Conservation (phyloP, 78 protist species). For the Dictyostelium capitatum region DNA sequence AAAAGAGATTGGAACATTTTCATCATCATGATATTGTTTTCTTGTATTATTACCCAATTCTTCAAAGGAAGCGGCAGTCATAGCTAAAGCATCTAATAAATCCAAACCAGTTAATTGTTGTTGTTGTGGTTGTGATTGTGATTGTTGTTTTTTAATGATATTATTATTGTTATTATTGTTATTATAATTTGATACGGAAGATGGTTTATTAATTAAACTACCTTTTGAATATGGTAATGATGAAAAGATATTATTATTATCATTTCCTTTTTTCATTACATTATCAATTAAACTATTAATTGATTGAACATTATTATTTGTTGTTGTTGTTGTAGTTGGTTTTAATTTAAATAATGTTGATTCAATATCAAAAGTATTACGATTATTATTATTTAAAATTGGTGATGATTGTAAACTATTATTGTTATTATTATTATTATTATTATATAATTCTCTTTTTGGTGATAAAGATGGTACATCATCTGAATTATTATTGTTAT, state of each 20-base stretch:
- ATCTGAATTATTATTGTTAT: background rate
- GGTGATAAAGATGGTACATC: constrained; percentile 27
- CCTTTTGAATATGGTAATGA: background rate
- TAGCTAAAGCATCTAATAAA: constrained; percentile 42
- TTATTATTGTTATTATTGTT: constrained; percentile 9
- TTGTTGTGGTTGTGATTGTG: background rate
- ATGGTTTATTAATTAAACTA: background rate
- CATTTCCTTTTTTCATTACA: background rate
- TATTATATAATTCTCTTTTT: background rate
- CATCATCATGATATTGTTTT: background rate
- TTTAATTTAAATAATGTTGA: background rate
- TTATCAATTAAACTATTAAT: constrained; percentile 60
- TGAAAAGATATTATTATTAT: background rate
- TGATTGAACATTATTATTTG: constrained; percentile 20
- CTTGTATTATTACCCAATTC: background rate
- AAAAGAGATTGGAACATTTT: background rate
- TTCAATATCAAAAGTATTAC: background rate
- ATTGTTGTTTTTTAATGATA: background rate
- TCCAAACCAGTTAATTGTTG: background rate
- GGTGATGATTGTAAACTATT: background rate
- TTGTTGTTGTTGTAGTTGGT: background rate
- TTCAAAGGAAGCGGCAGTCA: constrained; percentile 28
- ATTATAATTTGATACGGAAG: background rate
- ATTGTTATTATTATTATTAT: background rate
- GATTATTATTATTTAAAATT: constrained; percentile 1